Evolutionary conservation across 1,284 basidiomycete genomes (phyloP).

Genomic region (Ceratobasidium theobromae): DNA sequence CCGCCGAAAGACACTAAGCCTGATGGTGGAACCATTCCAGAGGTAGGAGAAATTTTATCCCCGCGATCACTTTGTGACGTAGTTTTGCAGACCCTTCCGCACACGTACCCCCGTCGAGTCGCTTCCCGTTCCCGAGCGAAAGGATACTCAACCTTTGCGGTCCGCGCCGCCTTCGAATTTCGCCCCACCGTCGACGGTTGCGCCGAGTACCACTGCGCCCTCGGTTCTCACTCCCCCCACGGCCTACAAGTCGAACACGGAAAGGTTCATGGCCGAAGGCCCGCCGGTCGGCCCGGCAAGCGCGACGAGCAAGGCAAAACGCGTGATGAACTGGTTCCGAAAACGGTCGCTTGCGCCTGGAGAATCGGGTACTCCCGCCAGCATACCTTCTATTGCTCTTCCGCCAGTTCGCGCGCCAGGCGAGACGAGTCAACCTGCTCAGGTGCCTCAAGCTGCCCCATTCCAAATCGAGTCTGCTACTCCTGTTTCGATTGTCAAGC

Average conservation of each 20-base stretch:
- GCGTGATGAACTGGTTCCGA: slow-evolving; percentile 65
- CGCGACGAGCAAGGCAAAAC: slow-evolving; percentile 55
- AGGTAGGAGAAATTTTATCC: slow-evolving; percentile 8
- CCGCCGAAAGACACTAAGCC: slow-evolving; percentile 73
- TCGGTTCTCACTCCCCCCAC: not conserved
- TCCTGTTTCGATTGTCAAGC: slow-evolving; percentile 26
- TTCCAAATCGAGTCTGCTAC: not conserved
- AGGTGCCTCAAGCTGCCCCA: not conserved
- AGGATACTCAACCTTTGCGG: slow-evolving; percentile 14
- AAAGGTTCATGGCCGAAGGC: slow-evolving; percentile 21
- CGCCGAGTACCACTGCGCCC: slow-evolving; percentile 26
- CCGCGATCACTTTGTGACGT: not conserved
- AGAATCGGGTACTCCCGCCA: slow-evolving; percentile 19
- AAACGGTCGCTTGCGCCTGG: slow-evolving; percentile 49
- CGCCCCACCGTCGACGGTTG: slow-evolving; percentile 32
- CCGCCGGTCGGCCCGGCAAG: slow-evolving; percentile 12
- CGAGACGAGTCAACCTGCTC: not conserved
- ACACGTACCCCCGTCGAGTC: slow-evolving; percentile 35
- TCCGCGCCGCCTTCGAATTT: not conserved
- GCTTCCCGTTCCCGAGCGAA: slow-evolving; percentile 39
- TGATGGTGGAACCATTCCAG: slow-evolving; percentile 77
- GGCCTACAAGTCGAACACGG: slow-evolving; percentile 21
- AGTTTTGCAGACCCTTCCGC: slow-evolving; percentile 24
- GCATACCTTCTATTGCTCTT: not conserved
- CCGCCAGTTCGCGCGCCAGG: not conserved